Base-by-base conservation (phyloP, 352 stramenopile species). In the Phytopythium delawarense region DNA sequence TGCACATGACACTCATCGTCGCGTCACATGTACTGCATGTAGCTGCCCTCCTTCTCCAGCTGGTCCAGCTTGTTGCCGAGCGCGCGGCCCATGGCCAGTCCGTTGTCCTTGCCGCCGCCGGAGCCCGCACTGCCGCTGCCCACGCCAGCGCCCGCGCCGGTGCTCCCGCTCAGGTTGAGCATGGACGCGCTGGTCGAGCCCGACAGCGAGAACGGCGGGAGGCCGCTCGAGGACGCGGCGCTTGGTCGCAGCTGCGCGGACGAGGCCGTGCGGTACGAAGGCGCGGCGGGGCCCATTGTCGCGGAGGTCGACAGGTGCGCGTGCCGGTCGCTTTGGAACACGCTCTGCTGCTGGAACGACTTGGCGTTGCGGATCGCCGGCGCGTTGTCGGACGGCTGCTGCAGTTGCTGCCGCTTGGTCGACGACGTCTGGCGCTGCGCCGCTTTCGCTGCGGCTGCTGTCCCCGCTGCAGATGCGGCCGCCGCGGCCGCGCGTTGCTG, bases 61-160 rank as follows among this genome's bases (percentile, higher is more conserved):
- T 89, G 79, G 63, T 92, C 83, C 8, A 92, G 74, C 56, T 87
- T 88, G 70, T 76, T 90, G 55, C 77, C 79, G 37, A 92, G 79
- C 20, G 79, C 70, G 35, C 80, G 69, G 21, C 54, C 23, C 66
- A 70, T 70, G 25, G 42, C 50, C 39, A 70, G 57, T n/a, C 13
- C 57, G 55, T 60, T 61, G 4, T 63, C 60, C 7, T 57, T 59
- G 32, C 45, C 55, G 21, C 64, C 45, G 7, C 46, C 45, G 2
- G 28, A 16, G 7, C 25, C 40, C 7, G n/a, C 45, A 20, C 20
- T n/a, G 2, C 63, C 60, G 18, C 67, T 67, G 21, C 59, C 44
- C 4, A 16, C 51, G 37, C 67, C 69, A 48, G 39, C 69, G 40
- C 28, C 44, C 4, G 21, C 51, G 37, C 67, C 69, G 52, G 39